Conservation (phyloP, 768 basidiomycete species). For the Boletus subcaerulescens region DNA sequence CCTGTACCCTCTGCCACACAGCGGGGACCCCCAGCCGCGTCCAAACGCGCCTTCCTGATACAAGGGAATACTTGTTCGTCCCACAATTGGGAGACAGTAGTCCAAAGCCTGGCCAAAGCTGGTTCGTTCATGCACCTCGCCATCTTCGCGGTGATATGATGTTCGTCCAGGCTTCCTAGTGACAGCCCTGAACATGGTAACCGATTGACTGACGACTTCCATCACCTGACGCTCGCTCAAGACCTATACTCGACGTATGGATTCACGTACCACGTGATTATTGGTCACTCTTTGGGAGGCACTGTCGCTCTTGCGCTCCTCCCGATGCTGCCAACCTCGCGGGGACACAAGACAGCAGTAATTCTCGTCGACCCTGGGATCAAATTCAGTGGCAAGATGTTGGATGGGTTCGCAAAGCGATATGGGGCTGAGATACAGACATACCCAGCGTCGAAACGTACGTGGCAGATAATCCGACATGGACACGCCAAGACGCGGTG, state of each 20-base stretch:
- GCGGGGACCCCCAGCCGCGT: constrained; percentile 12
- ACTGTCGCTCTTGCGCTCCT: constrained; percentile 9
- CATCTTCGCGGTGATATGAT: neutral
- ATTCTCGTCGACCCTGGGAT: constrained; percentile 17
- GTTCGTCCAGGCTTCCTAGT: constrained; percentile 10
- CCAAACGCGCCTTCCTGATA: constrained; percentile 16
- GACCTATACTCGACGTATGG: constrained; percentile 16
- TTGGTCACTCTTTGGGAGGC: constrained; percentile 17
- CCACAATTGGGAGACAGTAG: constrained; percentile 14
- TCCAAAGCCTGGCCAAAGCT: constrained; percentile 2
- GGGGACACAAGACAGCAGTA: neutral
- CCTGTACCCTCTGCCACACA: constrained; percentile 14
- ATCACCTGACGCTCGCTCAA: constrained; percentile 4
- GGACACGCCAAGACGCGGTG: constrained; percentile 14
- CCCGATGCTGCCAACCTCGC: neutral
- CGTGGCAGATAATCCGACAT: constrained; percentile 8
- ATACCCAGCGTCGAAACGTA: constrained; percentile 3
- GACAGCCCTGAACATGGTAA: constrained; percentile 15
- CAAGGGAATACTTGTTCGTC: constrained; percentile 10
- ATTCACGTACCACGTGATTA: constrained; percentile 12
- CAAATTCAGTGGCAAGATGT: neutral
- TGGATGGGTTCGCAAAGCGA: neutral
- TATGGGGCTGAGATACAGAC: neutral
- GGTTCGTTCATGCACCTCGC: neutral
- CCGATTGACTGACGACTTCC: constrained; percentile 10